Base-by-base conservation (phyloP, 2,329 filamentous ascomycete species). In the Penicillium sp. region DNA sequence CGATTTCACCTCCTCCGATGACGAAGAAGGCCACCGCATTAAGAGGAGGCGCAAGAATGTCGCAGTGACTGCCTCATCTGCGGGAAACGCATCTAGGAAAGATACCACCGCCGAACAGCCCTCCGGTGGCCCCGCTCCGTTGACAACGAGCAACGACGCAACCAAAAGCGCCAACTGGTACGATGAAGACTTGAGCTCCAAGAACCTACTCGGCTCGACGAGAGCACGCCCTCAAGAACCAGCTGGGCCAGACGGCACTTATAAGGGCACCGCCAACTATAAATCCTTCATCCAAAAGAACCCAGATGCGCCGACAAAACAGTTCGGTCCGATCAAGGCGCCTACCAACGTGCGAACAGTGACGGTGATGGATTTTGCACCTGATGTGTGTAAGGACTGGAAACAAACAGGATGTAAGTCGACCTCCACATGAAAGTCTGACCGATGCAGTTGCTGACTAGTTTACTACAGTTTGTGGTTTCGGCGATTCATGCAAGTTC, bases 351-450 rank as follows among this genome's bases (percentile, higher is more conserved):
- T 99, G 50, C 85, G 94, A 46, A 95, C 89, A 2, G 87, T 95
- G 57, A 97, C 92, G 0, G 82, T 92, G 6, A 95, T 85, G 28
- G 94, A 99, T 68, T 97, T 90, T 68, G 87, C 89, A 0, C 90
- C 92, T 0, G 92, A 97, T 60, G 89, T 95, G 0, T 99, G 94
- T 74, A 97, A 97, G 70, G 94, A 97, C 68, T 94, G 90, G 72
- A 92, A 92, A 61, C 82, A 89, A 63, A 94, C 86, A 0, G 87
- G 87, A 0, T 54, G 53, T 57, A 38, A 48, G 49, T 54, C 13
- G 20, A 38, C 16, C 35, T 20, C 35, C 11, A 13, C 18, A 1
- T 38, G 9, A 20, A 20, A 0, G 3, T 22, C 2, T 20, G 10
- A 13, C 11, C 10, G 35, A 38, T 38, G 2, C 16, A 20, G 35